Base-by-base conservation (phyloP, 495 filamentous ascomycete genomes). In the Xylona heveae region DNA sequence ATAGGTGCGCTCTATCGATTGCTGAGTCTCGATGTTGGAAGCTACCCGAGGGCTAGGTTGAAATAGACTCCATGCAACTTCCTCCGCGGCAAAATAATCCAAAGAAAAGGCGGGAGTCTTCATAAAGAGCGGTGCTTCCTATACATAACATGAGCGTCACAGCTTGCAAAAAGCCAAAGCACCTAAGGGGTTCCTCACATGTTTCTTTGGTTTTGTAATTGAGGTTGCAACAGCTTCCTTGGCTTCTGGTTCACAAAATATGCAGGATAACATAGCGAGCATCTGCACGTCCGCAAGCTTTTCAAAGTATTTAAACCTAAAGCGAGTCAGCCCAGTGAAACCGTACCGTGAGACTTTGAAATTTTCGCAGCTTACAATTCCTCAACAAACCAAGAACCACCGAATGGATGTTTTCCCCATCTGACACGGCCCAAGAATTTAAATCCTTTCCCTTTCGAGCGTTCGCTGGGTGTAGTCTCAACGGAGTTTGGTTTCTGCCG, bases 261-360 rank as follows among this genome's bases (percentile, higher is more conserved):
- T 71, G 46, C 83, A 91, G 1, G 83, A 75, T 8, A 94, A 63
- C 84, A 93, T 91, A 21, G 82, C 85, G 12, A 93, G 59, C 84
- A 92, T 93, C 48, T 94, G 84, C 2, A 85, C 55, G 46, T 94
- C 82, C 2, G 71, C 80, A 19, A 72, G 57, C 23, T 56, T 62
- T 46, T 91, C 81, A 39, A 78, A 93, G 47, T 91, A 66, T 9
- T 66, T 61, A 42, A 92, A 82, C 12, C 49, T 52, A 10, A 55
- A 45, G 8, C 47, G 51, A 18, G 51, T 55, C 2, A 40, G 28
- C 27, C n/a, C n/a, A n/a, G n/a, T n/a, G n/a, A n/a, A n/a, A n/a
- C n/a, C 17, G 7, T 31, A 10, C 15, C 13, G 29, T 38, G 17
- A 38, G 35, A 16, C 8, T 10, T 6, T n/a, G 9, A 3, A 18